Percentiles rank a stretch among this genome's conserved stretches.
Conservation (phyloP, 1,284 basidiomycete species). For the Cryptococcus hybrid region DNA sequence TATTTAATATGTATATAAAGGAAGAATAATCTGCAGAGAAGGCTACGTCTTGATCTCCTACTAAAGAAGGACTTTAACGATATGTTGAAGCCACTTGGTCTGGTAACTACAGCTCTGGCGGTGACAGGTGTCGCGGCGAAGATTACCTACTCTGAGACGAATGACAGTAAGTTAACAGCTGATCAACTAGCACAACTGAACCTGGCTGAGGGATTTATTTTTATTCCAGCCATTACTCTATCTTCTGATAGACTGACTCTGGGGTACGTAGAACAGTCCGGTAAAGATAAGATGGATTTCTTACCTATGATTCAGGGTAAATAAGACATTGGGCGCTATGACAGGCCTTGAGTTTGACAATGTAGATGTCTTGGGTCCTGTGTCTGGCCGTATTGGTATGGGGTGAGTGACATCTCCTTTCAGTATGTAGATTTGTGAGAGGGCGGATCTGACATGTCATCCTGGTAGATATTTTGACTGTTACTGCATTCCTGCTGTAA, state of each 20-base stretch:
- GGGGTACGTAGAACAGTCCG: neutral
- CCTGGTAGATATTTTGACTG: conserved; percentile 10
- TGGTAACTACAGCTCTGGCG: too few relatives aligned
- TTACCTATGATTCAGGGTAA: conserved; percentile 5
- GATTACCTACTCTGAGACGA: neutral
- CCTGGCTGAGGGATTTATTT: neutral
- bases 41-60: too few relatives aligned
- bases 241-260: neutral
- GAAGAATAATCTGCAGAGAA: too few relatives aligned
- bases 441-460: neutral
- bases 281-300: neutral
- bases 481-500: conserved; percentile 6
- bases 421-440: neutral
- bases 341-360: conserved; percentile 13
- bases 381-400: conserved; percentile 7
- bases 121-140: neutral
- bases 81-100: too few relatives aligned
- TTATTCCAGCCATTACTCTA: neutral
- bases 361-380: conserved; percentile 14
- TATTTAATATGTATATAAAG: too few relatives aligned
- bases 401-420: neutral
- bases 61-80: too few relatives aligned
- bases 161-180: neutral
- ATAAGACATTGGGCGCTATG: conserved; percentile 14
- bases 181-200: neutral